phyloP scores from a whole-genome alignment of 2,329 filamentous ascomycete genomes.

The Massarina eburnea region DNA sequence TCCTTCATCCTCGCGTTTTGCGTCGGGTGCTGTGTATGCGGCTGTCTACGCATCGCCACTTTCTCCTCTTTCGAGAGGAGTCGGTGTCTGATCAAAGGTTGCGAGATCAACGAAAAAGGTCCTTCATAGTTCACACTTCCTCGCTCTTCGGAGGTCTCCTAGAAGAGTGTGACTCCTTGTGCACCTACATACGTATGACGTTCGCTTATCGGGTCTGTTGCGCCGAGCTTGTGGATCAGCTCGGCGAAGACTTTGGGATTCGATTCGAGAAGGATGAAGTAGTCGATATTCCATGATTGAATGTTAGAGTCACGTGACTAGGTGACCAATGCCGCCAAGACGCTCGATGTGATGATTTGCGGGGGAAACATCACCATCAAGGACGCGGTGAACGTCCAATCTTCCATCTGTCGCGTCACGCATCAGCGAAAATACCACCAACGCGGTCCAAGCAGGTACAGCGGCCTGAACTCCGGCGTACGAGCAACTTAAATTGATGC shows the following conservation, averaged over 20 bases:
- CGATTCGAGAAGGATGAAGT: constrained; percentile 53
- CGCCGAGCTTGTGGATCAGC: constrained; percentile 80
- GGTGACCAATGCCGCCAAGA: no score
- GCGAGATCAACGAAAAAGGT: constrained; percentile 51
- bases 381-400: no score
- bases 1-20: constrained; percentile 52
- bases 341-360: no score
- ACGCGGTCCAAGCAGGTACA: no score
- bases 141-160: constrained; percentile 47
- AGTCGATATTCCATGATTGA: constrained; percentile 27
- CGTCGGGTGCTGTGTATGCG: constrained; percentile 46
- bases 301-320: no score
- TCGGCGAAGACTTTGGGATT: constrained; percentile 88
- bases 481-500: background rate
- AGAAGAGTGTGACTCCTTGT: constrained; percentile 56
- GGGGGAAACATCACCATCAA: no score
- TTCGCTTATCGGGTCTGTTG: constrained; percentile 41
- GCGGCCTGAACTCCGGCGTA: background rate
- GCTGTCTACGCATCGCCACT: constrained; percentile 41
- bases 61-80: background rate
- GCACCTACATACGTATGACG: constrained; percentile 47
- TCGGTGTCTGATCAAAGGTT: constrained; percentile 41
- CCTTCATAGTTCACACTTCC: constrained; percentile 59
- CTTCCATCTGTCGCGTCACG: no score
- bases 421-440: no score